Percentiles rank a stretch among this genome's conserved stretches.
Conservation (phyloP, 495 filamentous ascomycete genomes). For the Annulohypoxylon maeteangense region DNA sequence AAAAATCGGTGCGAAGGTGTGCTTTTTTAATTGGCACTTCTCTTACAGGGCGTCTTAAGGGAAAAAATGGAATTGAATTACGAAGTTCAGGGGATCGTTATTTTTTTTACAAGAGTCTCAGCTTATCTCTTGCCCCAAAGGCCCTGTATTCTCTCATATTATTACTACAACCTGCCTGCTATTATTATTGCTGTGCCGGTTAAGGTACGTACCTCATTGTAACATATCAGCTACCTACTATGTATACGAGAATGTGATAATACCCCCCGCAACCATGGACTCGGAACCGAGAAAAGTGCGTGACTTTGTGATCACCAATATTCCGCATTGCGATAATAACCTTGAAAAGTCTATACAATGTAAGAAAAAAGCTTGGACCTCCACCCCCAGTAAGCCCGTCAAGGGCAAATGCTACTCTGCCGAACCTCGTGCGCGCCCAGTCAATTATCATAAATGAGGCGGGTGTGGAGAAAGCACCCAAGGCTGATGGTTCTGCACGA, state of each 20-base stretch:
- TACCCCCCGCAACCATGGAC: conserved; percentile 43
- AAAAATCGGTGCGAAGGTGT: conserved; percentile 28
- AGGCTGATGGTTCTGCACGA: conserved; percentile 36
- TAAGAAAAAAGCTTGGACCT: conserved; percentile 31
- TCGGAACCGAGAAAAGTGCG: conserved; percentile 37
- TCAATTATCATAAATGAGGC: conserved; percentile 39
- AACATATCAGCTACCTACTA: conserved; percentile 32
- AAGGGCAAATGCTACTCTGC: conserved; percentile 24
- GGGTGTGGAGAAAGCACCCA: conserved; percentile 28
- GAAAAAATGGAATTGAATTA: conserved; percentile 37
- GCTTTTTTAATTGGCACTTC: background rate
- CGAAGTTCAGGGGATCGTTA: conserved; percentile 15
- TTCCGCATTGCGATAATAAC: conserved; percentile 34
- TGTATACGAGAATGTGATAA: conserved; percentile 47
- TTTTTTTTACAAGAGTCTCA: conserved; percentile 22
- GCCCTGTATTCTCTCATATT: conserved; percentile 20
- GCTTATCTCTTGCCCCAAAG: conserved; percentile 19
- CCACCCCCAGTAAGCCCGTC: background rate
- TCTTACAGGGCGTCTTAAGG: conserved; percentile 26
- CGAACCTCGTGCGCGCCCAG: conserved; percentile 20
- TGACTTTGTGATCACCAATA: conserved; percentile 34
- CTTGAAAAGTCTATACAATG: conserved; percentile 6
- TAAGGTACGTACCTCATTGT: conserved; percentile 41
- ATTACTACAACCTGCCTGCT: conserved; percentile 2
- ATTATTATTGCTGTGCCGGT: conserved; percentile 13